Percentiles rank a stretch among this genome's conserved stretches.
phyloP scores from a whole-genome alignment of 2,329 filamentous ascomycete species.

The Fusarium sp. region DNA sequence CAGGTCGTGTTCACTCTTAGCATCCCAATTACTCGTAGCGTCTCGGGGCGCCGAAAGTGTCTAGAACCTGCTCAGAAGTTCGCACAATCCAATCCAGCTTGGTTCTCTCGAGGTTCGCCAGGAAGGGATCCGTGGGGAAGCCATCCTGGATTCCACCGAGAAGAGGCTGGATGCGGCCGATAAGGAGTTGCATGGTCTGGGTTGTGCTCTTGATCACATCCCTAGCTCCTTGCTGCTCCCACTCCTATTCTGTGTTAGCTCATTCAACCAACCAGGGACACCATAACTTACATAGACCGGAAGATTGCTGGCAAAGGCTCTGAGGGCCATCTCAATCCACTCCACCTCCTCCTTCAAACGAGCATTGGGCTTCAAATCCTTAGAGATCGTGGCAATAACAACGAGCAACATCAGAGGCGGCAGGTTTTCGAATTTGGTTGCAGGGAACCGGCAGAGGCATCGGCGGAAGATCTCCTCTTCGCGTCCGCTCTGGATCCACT shows the following conservation, averaged over 20 bases:
- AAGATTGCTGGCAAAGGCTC: constrained; percentile 62
- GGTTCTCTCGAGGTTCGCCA: constrained; percentile 51
- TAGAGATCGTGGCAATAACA: constrained; percentile 72
- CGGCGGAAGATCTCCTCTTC: constrained; percentile 72
- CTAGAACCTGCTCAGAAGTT: constrained; percentile 52
- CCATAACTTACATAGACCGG: constrained; percentile 61
- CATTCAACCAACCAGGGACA: not conserved
- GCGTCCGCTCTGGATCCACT: constrained; percentile 74
- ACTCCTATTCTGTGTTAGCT: constrained; percentile 49
- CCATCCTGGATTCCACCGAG: constrained; percentile 50
- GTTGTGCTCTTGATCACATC: constrained; percentile 55
- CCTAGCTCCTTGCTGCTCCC: constrained; percentile 51
- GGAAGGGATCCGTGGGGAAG: constrained; percentile 55
- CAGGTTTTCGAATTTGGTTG: constrained; percentile 63
- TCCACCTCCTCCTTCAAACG: constrained; percentile 67
- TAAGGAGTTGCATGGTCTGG: constrained; percentile 54
- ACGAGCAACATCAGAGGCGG: constrained; percentile 73
- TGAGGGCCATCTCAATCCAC: constrained; percentile 72
- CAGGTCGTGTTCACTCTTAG: constrained; percentile 8
- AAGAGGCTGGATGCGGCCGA: constrained; percentile 51
- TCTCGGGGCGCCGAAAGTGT: constrained; percentile 45
- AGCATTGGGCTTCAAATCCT: constrained; percentile 65
- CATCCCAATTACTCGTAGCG: constrained; percentile 46
- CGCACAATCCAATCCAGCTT: constrained; percentile 56
- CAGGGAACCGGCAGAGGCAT: constrained; percentile 53